Conservation (phyloP, 768 basidiomycete species). For the Rhodocollybia butyracea region DNA sequence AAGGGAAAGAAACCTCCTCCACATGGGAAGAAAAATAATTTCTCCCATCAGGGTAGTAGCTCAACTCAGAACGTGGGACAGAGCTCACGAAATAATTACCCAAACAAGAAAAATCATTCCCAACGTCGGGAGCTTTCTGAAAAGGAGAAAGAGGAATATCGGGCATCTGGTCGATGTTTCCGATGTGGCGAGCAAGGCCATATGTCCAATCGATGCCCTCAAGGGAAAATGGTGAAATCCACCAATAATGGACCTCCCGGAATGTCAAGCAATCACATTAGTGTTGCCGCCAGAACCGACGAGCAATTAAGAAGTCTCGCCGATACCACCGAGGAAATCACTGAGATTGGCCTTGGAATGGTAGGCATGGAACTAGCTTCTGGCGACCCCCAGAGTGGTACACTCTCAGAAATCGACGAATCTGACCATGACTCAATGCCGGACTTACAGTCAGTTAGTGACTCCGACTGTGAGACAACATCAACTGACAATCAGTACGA, state of each 20-base stretch:
- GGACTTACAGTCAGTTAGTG: not conserved
- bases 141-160: conserved; percentile 9
- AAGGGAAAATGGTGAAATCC: conserved; percentile 1
- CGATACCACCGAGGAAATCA: conserved; percentile 3
- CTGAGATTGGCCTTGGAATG: not conserved
- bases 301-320: not conserved
- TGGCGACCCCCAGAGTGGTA: no score
- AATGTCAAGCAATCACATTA: conserved; percentile 3
- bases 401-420: not conserved
- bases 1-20: no score
- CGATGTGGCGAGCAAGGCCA: conserved; percentile 7
- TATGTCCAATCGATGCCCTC: conserved; percentile 7
- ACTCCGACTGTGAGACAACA: no score
- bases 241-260: conserved; percentile 2
- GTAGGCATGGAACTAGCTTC: not conserved
- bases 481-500: no score
- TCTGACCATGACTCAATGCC: not conserved
- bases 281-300: not conserved
- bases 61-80: no score
- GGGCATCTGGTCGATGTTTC: conserved; percentile 8
- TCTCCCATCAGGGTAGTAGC: no score
- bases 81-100: no score
- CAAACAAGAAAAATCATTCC: not conserved
- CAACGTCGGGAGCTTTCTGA: conserved; percentile 4
- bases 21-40: no score